Evolutionary conservation across 305 asterid genomes (phyloP), one percentile per base, ranked within the genome.

Genomic region (Fraxinus ornus): DNA sequence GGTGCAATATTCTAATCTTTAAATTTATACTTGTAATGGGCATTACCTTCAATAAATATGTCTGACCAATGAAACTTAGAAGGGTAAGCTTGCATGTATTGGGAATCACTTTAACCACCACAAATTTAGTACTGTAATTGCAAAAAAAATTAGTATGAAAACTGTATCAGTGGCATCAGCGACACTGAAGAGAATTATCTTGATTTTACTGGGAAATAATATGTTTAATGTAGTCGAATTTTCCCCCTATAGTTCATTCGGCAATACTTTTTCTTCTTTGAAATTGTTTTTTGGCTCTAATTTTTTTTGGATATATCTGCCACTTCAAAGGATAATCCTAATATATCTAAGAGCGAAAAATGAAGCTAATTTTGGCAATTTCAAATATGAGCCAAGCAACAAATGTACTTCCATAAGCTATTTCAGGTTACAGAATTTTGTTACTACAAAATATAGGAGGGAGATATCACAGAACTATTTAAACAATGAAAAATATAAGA

Each of bases 331-430:
- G 44, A 33, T 39, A 73, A 12, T 30, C 7, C 24, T 9, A 39
- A 70, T 55, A 49, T 26, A 22, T 33, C 7, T 24, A 15, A 62
- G 32, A 19, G 10, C 21, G 17, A 62, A 9, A 62, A 49, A 22
- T 17, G n/a, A 72, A 55, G 80, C 2, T 15, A 52, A 68, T 17
- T 49, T 17, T 30, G 26, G 30, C 74, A 44, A 4, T 76, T 70
- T 77, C 33, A 49, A 39, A 78, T 37, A 64, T 72, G 77, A 55
- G 80, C 21, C 84, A 79, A 55, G 66, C 57, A 75, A 55, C 76
- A 24, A 41, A 55, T 76, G 79, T 47, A 70, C 71, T 39, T 82
- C 84, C 74, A 75, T 57, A 76, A 79, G 66, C 47, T 32, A 55
- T 75, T 36, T 39, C 62, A 22, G 30, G 35, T 39, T 30, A 41